Base-by-base conservation (phyloP, 768 basidiomycete genomes). In the Termitomyces sp. region DNA sequence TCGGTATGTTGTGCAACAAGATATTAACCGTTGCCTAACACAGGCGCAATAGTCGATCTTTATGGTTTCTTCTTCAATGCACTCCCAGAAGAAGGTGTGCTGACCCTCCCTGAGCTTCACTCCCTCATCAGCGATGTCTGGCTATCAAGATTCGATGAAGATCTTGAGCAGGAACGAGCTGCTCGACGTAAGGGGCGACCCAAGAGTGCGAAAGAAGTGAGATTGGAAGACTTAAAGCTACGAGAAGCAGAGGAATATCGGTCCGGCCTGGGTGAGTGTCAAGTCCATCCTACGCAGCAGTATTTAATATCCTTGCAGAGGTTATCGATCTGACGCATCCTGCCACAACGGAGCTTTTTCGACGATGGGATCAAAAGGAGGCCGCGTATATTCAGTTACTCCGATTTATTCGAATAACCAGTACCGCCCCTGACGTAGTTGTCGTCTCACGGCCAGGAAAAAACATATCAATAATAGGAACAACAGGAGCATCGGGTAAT, bases 331-430 rank as follows among this genome's bases (percentile, higher is more conserved):
- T 94, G 25, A 92, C 89, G 0, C 83, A 93, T 59, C 68, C 73
- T n/a, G 67, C 75, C 10, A 93, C 81, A 15, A 85, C 89, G 36
- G 78, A 79, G 27, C 72, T 92, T 3, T 90, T 91, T 66, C 80
- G 88, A 38, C 70, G 73, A 54, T 94, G 91, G 91, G 88, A 92
- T 62, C 85, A 88, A 60, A 83, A 80, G 56, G 88, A 91, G 61
- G 70, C 82, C 4, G 81, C 86, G 5, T 94, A 80, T 66, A 76
- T 88, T 38, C 78, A 88, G 49, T 76, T 85, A 15, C 74, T 94
- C 49, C 85, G 88, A 40, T 89, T 87, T 68, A 82, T 92, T 57
- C 84, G 89, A 53, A 85, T 94, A 69, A 85, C 76, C 47, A 85
- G 86, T 64, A 66, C 69, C 16, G 70, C 81, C 43, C 80, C 82